Percentiles rank a stretch among this genome's conserved stretches.
These are phyloP conservation scores for Pythium aquatile DNA, from an alignment of 352 stramenopile genomes.

Conservation along the genomic window DNA sequence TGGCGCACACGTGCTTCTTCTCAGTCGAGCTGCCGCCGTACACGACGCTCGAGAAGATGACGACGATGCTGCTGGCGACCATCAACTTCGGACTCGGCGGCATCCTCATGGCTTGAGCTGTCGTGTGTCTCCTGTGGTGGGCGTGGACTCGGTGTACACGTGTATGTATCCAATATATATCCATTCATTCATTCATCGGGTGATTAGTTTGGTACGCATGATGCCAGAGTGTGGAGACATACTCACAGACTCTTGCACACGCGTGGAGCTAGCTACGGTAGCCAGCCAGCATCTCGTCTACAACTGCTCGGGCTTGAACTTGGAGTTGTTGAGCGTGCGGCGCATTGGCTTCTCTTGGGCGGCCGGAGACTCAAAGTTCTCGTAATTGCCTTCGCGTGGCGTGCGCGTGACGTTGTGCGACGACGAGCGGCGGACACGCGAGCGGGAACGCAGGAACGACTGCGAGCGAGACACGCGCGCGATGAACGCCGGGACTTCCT, in stretches of 20 bases:
- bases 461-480: conserved; percentile 68
- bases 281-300: background rate
- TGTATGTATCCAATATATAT: conserved; percentile 2
- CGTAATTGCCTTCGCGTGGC: conserved; percentile 61
- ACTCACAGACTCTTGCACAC: too few relatives aligned
- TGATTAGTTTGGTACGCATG: background rate
- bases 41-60: conserved; percentile 89
- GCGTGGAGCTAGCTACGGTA: background rate
- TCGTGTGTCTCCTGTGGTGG: background rate
- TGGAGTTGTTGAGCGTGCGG: conserved; percentile 26
- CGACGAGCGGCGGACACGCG: conserved; percentile 57
- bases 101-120: conserved; percentile 79
- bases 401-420: conserved; percentile 51
- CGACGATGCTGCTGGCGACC: conserved; percentile 89
- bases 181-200: conserved; percentile 4
- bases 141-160: too few relatives aligned
- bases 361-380: conserved; percentile 78
- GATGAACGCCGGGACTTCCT: conserved; percentile 43
- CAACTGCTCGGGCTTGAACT: conserved; percentile 18
- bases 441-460: conserved; percentile 81
- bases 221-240: too few relatives aligned
- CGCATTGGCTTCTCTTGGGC: conserved; percentile 23
- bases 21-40: conserved; percentile 94
- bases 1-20: conserved; percentile 97
- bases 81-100: conserved; percentile 94